These are phyloP conservation scores for Balakata baccata DNA, from an alignment of 345 rosid genomes.

Conservation along the genomic window DNA sequence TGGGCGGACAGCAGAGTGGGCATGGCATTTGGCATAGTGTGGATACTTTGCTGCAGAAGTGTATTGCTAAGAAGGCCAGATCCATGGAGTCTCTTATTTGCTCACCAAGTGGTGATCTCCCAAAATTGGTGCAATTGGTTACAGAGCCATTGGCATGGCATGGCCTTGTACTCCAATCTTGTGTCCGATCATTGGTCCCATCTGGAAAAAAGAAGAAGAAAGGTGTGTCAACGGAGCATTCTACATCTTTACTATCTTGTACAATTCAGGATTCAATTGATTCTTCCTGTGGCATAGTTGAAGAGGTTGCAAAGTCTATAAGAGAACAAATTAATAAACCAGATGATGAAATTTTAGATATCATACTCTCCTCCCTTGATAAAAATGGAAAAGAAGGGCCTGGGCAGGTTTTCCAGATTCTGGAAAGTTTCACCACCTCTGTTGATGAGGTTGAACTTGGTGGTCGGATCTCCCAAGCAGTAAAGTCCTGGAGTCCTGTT, in stretches of 20 bases:
- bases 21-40: conserved; percentile 46
- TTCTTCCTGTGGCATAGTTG: conserved; percentile 38
- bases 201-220: conserved; percentile 96
- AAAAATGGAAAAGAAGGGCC: conserved; percentile 52
- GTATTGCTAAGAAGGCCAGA: conserved; percentile 46
- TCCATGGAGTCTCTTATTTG: conserved; percentile 43
- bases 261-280: conserved; percentile 52
- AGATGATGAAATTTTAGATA: conserved; percentile 59
- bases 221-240: conserved; percentile 48
- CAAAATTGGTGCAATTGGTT: conserved; percentile 58
- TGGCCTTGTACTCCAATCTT: conserved; percentile 65
- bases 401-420: conserved; percentile 54
- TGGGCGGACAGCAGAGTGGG: conserved; percentile 24
- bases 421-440: conserved; percentile 44
- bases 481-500: conserved; percentile 58
- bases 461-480: conserved; percentile 47
- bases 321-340: conserved; percentile 40
- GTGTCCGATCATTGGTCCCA: conserved; percentile 62
- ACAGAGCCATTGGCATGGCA: conserved; percentile 95
- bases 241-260: conserved; percentile 36
- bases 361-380: conserved; percentile 41
- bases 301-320: conserved; percentile 56
- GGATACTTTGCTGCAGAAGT: conserved; percentile 53
- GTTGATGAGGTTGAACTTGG: conserved; percentile 53
- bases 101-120: conserved; percentile 45